Conservation (phyloP, 495 filamentous ascomycete genomes). For the Margaritispora aquatica region DNA sequence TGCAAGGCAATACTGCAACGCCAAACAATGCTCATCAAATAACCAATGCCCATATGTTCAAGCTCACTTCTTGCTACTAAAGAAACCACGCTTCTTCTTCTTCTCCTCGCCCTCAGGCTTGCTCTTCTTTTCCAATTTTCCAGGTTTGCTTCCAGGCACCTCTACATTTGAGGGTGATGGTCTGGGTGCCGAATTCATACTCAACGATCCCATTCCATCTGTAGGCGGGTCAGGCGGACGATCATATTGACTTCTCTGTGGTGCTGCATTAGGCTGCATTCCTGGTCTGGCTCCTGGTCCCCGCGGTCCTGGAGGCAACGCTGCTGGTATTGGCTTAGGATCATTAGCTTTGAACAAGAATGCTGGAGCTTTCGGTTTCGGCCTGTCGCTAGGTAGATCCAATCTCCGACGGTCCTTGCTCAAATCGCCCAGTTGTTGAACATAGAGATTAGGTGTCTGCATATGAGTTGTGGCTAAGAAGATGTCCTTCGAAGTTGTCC, state of each 20-base stretch:
- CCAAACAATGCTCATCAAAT: constrained; percentile 4
- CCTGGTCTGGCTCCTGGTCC: constrained; percentile 15
- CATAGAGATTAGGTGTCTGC: constrained; percentile 71
- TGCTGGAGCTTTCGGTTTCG: constrained; percentile 71
- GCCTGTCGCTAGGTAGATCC: constrained; percentile 74
- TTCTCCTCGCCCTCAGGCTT: constrained; percentile 45
- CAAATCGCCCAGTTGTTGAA: constrained; percentile 76
- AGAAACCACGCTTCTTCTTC: constrained; percentile 76
- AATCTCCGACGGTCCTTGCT: constrained; percentile 66
- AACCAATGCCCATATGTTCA: neutral
- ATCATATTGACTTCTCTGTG: constrained; percentile 9
- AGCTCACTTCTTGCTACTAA: constrained; percentile 53
- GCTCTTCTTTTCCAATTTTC: constrained; percentile 56
- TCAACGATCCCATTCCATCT: constrained; percentile 53
- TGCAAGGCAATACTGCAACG: constrained; percentile 1
- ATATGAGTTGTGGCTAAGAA: constrained; percentile 90
- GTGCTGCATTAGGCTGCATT: constrained; percentile 7
- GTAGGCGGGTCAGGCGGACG: constrained; percentile 38
- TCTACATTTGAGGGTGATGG: neutral
- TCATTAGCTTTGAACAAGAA: constrained; percentile 81
- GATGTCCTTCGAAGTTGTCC: constrained; percentile 66
- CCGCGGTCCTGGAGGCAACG: constrained; percentile 21
- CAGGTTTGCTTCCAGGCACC: neutral
- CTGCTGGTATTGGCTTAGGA: constrained; percentile 28
- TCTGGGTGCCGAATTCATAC: constrained; percentile 30